phyloP scores from a whole-genome alignment of 1,139 yeast species.

The Fermentozyma sake region DNA sequence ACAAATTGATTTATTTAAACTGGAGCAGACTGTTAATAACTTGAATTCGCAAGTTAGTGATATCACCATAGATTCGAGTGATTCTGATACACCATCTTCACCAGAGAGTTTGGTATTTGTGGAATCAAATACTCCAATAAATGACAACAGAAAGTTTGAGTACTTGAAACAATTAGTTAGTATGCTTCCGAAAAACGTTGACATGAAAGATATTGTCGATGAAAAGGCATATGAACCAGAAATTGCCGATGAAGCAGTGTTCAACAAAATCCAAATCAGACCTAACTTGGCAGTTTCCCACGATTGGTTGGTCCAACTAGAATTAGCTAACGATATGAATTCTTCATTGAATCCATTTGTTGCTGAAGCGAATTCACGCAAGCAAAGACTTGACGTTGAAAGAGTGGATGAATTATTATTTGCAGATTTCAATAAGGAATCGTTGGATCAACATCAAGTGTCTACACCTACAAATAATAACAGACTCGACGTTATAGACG shows the following conservation, averaged over 20 bases:
- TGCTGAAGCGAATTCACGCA: constrained; percentile 15
- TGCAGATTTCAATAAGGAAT: constrained; percentile 39
- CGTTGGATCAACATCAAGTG: constrained; percentile 13
- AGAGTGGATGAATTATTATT: constrained; percentile 52
- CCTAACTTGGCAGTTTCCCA: constrained; percentile 46
- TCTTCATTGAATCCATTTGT: constrained; percentile 42
- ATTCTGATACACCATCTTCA: constrained; percentile 7
- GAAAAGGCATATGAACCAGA: constrained; percentile 73
- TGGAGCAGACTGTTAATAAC: constrained; percentile 14
- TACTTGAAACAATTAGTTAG: constrained; percentile 34
- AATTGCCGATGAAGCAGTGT: constrained; percentile 27
- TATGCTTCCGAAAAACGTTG: constrained; percentile 26
- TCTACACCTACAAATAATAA: constrained; percentile 22
- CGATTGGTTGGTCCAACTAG: constrained; percentile 63
- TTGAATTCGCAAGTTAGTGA: constrained; percentile 26
- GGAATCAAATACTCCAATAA: constrained; percentile 8
- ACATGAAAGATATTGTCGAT: constrained; percentile 41
- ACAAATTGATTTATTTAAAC: constrained; percentile 19
- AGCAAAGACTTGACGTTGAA: constrained; percentile 19
- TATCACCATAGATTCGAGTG: constrained; percentile 27
- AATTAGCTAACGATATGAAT: constrained; percentile 49
- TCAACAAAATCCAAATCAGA: constrained; percentile 26
- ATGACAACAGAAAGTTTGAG: constrained; percentile 19
- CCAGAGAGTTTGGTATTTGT: constrained; percentile 10
- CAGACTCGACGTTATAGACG: constrained; percentile 14